Base-by-base conservation (phyloP, 2,329 filamentous ascomycete genomes). In the Botrytis fragariae region DNA sequence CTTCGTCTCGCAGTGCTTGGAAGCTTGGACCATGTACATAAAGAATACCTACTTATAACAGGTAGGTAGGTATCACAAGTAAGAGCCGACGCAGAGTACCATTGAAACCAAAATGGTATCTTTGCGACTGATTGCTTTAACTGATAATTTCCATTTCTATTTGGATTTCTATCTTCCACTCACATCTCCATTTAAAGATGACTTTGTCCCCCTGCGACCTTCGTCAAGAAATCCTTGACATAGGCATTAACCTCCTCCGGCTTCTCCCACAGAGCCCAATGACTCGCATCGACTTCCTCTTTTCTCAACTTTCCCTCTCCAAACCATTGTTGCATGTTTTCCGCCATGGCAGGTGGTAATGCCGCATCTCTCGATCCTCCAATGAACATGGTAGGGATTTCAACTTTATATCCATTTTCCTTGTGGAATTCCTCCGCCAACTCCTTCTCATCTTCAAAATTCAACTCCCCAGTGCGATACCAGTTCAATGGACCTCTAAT, bases 221-320 rank as follows among this genome's bases (percentile, higher is more conserved):
- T 76, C 45, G 63, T 74, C 64, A 81, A 72, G 60, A 78, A 74
- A 78, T 82, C 39, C 81, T 82, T 77, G 85, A 84, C 4, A 85
- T 90, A 84, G 68, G 80, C 81, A 82, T 98, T 98, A 4, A 93
- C 88, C 78, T 91, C 88, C 35, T 86, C 87, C 0, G 91, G 87
- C 76, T 88, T 88, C 84, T 97, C 89, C 85, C 89, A 91, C 80
- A 97, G 83, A 63, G 91, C 93, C 95, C 95, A 98, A 83, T 98
- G 96, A 29, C 87, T 85, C 0, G 91, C 87, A 51, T 90, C 82
- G 72, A 97, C 91, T 80, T 92, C 88, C 14, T 84, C 86, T 74
- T 87, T 85, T 12, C 88, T 92, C 79, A 97, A 48, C 25, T 60
- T 71, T 4, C 69, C 69, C 60, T 71, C 69, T 20, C 35, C 45